Conservation (phyloP, 148 eudicot species). For the Camellia lanceoleosa region DNA sequence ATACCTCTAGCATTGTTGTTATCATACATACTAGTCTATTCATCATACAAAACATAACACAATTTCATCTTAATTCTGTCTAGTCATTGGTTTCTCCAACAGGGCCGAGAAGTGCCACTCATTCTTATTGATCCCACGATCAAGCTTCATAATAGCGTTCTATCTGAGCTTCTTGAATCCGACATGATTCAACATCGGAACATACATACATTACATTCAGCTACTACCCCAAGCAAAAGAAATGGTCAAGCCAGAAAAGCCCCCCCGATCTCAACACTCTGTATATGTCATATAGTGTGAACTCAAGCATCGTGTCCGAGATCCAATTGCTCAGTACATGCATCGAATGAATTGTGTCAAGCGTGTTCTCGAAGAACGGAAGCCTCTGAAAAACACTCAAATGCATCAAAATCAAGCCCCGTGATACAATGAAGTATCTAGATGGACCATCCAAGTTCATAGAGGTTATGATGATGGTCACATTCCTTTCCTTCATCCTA, state of each 20-base stretch:
- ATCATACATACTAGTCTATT: not conserved
- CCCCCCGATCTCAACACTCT: slow-evolving; percentile 47
- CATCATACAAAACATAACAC: not conserved
- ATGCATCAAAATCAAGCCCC: slow-evolving; percentile 40
- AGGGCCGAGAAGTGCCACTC: slow-evolving; percentile 53
- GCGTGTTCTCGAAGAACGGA: slow-evolving; percentile 43
- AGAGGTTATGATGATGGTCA: slow-evolving; percentile 39
- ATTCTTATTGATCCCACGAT: slow-evolving; percentile 23
- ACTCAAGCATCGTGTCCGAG: slow-evolving; percentile 33
- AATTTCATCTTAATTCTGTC: not conserved
- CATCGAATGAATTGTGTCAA: slow-evolving; percentile 45
- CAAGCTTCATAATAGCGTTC: slow-evolving; percentile 40
- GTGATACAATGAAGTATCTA: slow-evolving; percentile 32
- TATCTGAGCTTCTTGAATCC: slow-evolving; percentile 38
- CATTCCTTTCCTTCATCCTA: slow-evolving; percentile 37
- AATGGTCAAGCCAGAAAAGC: slow-evolving; percentile 41
- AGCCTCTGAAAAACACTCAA: slow-evolving; percentile 37
- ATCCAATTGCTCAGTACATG: slow-evolving; percentile 47
- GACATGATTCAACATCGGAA: slow-evolving; percentile 30
- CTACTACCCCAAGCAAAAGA: slow-evolving; percentile 46
- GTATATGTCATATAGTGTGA: slow-evolving; percentile 33
- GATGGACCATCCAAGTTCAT: slow-evolving; percentile 45
- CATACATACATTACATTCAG: slow-evolving; percentile 36
- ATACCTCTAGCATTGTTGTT: too few relatives aligned
- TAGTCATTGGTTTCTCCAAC: slow-evolving; percentile 36